These are phyloP conservation scores for Fomitopsis betulina DNA, from an alignment of 1,284 basidiomycete species.

Conservation along the genomic window DNA sequence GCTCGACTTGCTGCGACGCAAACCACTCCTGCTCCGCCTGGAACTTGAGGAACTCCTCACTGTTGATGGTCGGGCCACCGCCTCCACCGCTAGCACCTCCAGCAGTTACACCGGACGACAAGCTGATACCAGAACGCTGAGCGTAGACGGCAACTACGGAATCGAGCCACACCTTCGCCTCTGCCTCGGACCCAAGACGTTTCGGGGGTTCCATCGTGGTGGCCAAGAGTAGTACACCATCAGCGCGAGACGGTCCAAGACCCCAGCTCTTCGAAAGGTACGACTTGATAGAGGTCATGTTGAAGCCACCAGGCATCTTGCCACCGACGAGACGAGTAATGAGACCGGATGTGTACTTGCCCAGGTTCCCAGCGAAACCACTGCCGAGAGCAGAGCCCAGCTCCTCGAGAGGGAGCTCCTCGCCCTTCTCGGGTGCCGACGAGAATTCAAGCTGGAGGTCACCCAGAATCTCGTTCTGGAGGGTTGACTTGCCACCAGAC, in stretches of 20 bases:
- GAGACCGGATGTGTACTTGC: conserved; percentile 93
- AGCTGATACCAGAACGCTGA: conserved; percentile 80
- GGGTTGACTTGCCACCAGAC: conserved; percentile 95
- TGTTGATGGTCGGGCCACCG: conserved; percentile 89
- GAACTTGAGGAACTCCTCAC: conserved; percentile 97
- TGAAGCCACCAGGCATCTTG: conserved; percentile 99
- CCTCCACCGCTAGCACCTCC: conserved; percentile 58
- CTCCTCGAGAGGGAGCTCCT: conserved; percentile 94
- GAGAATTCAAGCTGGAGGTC: conserved; percentile 89
- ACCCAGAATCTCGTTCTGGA: conserved; percentile 96
- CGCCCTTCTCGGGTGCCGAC: conserved; percentile 95
- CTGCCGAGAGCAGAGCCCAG: conserved; percentile 82
- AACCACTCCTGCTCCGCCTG: conserved; percentile 91
- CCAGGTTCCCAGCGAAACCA: conserved; percentile 84
- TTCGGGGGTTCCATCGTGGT: conserved; percentile 93
- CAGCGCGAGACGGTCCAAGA: conserved; percentile 83
- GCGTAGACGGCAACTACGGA: conserved; percentile 82
- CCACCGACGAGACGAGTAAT: conserved; percentile 89
- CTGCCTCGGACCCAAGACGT: conserved; percentile 86
- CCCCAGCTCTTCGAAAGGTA: conserved; percentile 93
- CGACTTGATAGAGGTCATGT: conserved; percentile 87
- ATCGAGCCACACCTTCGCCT: conserved; percentile 95
- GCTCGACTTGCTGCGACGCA: conserved; percentile 89
- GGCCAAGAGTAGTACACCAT: conserved; percentile 88
- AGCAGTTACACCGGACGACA: conserved; percentile 63